A percentile compares a stretch with the other conserved stretches of the same genome.
These are phyloP conservation scores for Wallacemonas collosoma DNA, from an alignment of 208 protist species.

Conservation along the genomic window DNA sequence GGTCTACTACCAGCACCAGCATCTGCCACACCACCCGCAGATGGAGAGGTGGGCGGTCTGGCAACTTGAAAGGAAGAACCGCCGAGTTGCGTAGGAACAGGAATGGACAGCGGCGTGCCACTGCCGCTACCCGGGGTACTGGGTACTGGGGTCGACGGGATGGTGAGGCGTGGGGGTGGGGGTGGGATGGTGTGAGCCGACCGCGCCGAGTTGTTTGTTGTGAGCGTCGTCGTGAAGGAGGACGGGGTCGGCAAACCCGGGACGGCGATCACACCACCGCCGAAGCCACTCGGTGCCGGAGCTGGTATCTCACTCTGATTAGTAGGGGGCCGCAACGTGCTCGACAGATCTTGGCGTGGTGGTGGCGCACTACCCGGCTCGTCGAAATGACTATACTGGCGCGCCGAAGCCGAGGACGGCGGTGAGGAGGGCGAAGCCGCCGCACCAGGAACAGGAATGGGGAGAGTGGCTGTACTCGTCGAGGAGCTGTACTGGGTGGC, in stretches of 20 bases:
- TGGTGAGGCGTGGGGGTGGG: not conserved
- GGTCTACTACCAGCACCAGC: not conserved
- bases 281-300: not conserved
- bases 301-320: not conserved
- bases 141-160: conserved; percentile 16
- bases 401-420: not conserved
- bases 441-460: not conserved
- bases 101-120: conserved; percentile 39
- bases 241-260: not conserved
- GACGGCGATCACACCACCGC: not conserved
- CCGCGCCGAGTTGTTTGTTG: conserved; percentile 8
- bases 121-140: conserved; percentile 16
- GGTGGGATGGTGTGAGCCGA: conserved; percentile 6
- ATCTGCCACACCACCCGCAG: not conserved
- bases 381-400: conserved; percentile 9
- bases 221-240: conserved; percentile 12
- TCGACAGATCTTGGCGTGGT: not conserved
- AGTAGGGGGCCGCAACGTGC: conserved; percentile 2
- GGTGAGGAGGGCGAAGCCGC: not conserved
- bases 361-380: not conserved
- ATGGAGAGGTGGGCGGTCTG: conserved; percentile 12
- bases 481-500: not conserved
- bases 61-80: conserved; percentile 12
- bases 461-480: not conserved
- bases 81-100: conserved; percentile 28